Evolutionary conservation across 169 alveolate species (phyloP), one percentile per base, ranked within the genome.

Genomic region (Plasmodium coatneyi): DNA sequence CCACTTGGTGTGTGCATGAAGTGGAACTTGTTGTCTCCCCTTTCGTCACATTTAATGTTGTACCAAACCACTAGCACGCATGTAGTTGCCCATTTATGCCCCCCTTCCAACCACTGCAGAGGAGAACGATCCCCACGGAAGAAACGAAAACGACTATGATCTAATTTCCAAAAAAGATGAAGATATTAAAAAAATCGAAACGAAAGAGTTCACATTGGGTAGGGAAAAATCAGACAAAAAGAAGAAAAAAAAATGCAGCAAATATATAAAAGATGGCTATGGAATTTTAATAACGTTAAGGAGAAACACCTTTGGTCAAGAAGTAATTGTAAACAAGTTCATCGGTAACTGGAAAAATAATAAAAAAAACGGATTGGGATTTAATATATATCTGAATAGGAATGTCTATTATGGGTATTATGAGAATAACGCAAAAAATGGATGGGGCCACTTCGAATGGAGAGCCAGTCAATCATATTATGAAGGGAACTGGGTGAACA

Each of bases 361-460:
- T 60, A 83, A 92, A 83, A 74, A 74, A 79, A 78, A 76, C 66
- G 94, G 94, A 10, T 89, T 89, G 46, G 94, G 94, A 72, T 56
- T 89, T 79, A 89, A 89, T 66, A 39, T 89, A 78, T 79, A 54
- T 89, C 9, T 89, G 30, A 79, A 89, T 79, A 79, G 81, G 81
- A 79, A 89, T 56, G 81, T 89, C 43, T 89, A 78, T 66, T 89
- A 22, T 79, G 94, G 94, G 32, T 89, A 89, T 79, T 89, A 89
- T 79, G 89, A 79, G 81, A 79, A 89, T 89, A 49, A 89, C 79
- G 32, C 43, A 56, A 79, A 39, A 78, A 89, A 79, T 89, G 94
- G 94, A 14, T 89, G 81, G 81, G 94, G 94, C 9, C 71, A 89
- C 52, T 89, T 46, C 71, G 71, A 79, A 60, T 89, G 94, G 94